phyloP scores from a whole-genome alignment of 176 grass and related monocot genomes.

The Oryza glumipatula region DNA sequence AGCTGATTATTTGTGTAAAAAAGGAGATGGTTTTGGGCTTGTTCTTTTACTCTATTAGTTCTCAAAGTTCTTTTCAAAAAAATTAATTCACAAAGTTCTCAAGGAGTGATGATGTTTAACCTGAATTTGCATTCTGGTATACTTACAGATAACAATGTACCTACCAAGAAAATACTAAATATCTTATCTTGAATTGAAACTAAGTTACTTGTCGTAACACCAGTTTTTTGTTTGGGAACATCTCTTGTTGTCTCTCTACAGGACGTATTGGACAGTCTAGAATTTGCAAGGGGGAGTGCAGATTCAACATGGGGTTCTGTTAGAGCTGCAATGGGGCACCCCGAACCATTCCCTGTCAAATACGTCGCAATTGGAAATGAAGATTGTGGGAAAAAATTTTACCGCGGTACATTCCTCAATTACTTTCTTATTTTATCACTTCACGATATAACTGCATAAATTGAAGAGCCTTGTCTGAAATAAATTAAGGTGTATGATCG shows the following conservation, averaged over 20 bases:
- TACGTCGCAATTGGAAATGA: conserved; percentile 79
- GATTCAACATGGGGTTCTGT: conserved; percentile 68
- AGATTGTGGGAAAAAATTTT: conserved; percentile 57
- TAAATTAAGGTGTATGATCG: conserved; percentile 10
- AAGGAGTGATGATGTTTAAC: not conserved
- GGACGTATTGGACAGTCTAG: conserved; percentile 71
- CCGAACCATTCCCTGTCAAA: conserved; percentile 62
- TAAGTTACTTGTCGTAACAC: not conserved
- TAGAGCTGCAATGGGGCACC: conserved; percentile 74
- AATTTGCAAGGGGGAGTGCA: conserved; percentile 69
- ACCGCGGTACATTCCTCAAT: conserved; percentile 46
- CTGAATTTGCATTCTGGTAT: not conserved
- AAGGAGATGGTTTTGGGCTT: not conserved
- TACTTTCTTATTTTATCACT: conserved; percentile 20
- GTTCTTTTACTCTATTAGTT: not conserved
- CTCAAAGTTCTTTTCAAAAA: not conserved
- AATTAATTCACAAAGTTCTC: not conserved
- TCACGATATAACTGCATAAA: not conserved
- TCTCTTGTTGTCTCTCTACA: conserved; percentile 12
- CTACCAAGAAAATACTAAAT: not conserved
- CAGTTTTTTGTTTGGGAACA: not conserved
- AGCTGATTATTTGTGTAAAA: not conserved
- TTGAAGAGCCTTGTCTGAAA: conserved; percentile 23
- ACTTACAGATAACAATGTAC: not conserved
- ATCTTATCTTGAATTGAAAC: not conserved